Base-by-base conservation (phyloP, 2,329 filamentous ascomycete species). In the Clonostachys rosea region DNA sequence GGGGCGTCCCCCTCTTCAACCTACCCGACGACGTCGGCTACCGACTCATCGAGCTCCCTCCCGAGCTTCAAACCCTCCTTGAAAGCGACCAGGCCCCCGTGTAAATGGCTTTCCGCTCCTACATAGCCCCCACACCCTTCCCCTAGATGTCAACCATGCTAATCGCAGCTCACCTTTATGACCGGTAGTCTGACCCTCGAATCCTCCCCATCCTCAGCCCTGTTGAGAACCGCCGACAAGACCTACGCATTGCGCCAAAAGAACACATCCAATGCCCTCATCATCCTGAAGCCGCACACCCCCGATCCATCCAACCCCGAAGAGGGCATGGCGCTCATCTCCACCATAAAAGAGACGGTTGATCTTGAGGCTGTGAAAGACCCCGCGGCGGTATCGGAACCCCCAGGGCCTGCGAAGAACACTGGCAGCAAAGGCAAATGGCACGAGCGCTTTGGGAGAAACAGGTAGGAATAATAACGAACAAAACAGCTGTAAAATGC, bases 241-340 rank as follows among this genome's bases (percentile, higher is more conserved):
- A 76, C 73, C 14, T 86, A 83, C 64, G 71, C 72, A 6, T 70
- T 86, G 42, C 78, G 78, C 33, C 82, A 85, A 57, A 85, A 85
- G 60, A 85, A 84, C 60, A 84, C 82, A 0, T 86, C 82, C 42
- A 86, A 86, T 58, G 76, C 78, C n/a, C 69, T 86, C 42, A 76
- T 84, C 55, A 60, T 86, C 4, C 66, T 85, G 34, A 59, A 66
- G 24, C 65, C 71, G 6, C 37, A 49, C 42, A 16, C 49, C 12
- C 42, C 55, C 6, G 36, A 47, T 2, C 5, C 44, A 43, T 3
- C 50, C 48, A 24, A 47, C 49, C 14, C 51, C 63, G 8, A 58
- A 64, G 33, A 53, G 62, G 2, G 67, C 69, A 53, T 85, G 3
- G 67, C 66, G 39, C 67, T 73, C 10, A 67, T 85, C 17, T 70